Base-by-base conservation (phyloP, 768 basidiomycete species). In the Suillus fuscotomentosus region DNA sequence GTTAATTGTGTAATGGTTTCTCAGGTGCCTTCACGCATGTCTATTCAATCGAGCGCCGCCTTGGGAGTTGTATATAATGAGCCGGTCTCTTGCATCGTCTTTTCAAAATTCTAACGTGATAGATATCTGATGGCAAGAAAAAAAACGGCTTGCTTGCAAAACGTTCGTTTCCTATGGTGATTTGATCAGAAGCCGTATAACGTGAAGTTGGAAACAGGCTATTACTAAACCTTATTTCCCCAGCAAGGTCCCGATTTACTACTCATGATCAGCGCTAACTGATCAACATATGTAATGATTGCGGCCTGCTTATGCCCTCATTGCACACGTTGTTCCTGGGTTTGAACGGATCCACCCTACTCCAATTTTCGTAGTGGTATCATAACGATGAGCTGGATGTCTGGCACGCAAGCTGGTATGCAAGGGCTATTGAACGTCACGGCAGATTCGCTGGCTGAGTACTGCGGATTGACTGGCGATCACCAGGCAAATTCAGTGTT, bases 381-480 rank as follows among this genome's bases (percentile, higher is more conserved):
- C 31, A 31, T 9, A 14, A 34, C 39, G 20, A 22, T 54, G 56
- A 39, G 62, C 55, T 24, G 53, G 10, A 42, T 59, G 7, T 54
- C 55, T 38, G 38, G 22, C 14, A 56, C 14, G 39, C 56, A 57
- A 55, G 43, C 60, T 13, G 41, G 54, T 54, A 13, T 60, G 14
- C 63, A 65, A 48, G 62, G 45, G 20, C 22, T 64, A 15, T 38
- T 67, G 60, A 56, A 64, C 48, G 63, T 71, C 20, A 69, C 66
- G 3, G 41, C 63, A 2, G 63, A 67, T 45, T 67, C 66, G 0
- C 31, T 71, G 11, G 68, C 70, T 6, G 62, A 15, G 20, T 50
- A 67, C 55, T 67, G 68, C 60, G 66, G 66, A 22, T 51, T 71
- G 34, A 41, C 20, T 22, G 24, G 64, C n/a, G 64, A 71, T 39